Percentiles rank a stretch among this genome's conserved stretches.
Conservation (phyloP, 1,139 yeast species). For the Komagataea norvegica region DNA sequence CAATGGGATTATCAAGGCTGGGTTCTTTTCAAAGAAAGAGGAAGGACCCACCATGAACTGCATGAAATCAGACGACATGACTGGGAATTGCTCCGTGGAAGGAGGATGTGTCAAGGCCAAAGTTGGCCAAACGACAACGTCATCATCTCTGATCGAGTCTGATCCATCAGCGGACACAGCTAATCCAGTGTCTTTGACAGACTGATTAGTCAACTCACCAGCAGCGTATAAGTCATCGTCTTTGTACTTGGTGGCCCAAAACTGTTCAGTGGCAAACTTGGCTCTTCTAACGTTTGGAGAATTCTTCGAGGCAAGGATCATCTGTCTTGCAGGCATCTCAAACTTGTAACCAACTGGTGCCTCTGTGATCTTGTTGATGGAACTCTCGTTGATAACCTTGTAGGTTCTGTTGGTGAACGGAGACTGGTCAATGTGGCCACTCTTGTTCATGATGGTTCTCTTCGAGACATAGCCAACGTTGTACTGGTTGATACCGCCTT, state of each 20-base stretch:
- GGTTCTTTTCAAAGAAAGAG: constrained; percentile 78
- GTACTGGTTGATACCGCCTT: constrained; percentile 57
- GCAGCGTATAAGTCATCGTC: constrained; percentile 57
- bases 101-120: constrained; percentile 85
- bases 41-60: constrained; percentile 66
- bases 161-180: constrained; percentile 59
- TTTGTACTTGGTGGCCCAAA: constrained; percentile 57
- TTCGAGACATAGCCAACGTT: constrained; percentile 73
- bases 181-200: constrained; percentile 48
- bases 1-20: constrained; percentile 79
- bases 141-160: constrained; percentile 74
- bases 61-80: constrained; percentile 81
- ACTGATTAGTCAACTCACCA: constrained; percentile 63
- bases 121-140: constrained; percentile 83
- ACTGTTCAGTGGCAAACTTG: constrained; percentile 50
- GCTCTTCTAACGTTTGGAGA: constrained; percentile 57
- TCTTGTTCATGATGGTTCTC: constrained; percentile 61
- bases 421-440: constrained; percentile 70
- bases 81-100: constrained; percentile 88
- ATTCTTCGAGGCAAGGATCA: constrained; percentile 48
- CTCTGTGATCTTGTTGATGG: constrained; percentile 69
- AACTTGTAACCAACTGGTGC: constrained; percentile 83
- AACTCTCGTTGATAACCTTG: constrained; percentile 76
- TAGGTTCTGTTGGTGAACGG: constrained; percentile 73
- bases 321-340: constrained; percentile 69